These are phyloP conservation scores for Calonectria honghensis DNA, from an alignment of 2,329 filamentous ascomycete species.

Conservation along the genomic window DNA sequence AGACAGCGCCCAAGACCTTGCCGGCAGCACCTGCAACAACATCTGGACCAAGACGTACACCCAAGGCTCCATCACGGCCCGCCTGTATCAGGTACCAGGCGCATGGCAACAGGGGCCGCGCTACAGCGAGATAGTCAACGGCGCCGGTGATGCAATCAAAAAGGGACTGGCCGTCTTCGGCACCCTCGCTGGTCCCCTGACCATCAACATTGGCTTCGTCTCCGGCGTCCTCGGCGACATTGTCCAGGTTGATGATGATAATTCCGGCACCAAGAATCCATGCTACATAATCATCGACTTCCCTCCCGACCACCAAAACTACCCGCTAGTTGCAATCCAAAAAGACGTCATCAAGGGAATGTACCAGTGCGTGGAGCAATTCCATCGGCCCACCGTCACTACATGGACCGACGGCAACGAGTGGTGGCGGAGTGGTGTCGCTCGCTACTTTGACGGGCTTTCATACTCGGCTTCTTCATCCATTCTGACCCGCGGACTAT, in stretches of 20 bases:
- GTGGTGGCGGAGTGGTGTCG: slow-evolving; percentile 38
- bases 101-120: slow-evolving; percentile 31
- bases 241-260: slow-evolving; percentile 42
- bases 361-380: slow-evolving; percentile 43
- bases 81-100: slow-evolving; percentile 42
- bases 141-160: slow-evolving; percentile 38
- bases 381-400: slow-evolving; percentile 33
- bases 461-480: background rate
- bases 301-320: slow-evolving; percentile 21
- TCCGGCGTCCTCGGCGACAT: slow-evolving; percentile 39
- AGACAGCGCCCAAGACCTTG: slow-evolving; percentile 37
- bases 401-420: slow-evolving; percentile 40
- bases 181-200: slow-evolving; percentile 32
- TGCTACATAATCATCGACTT: slow-evolving; percentile 41
- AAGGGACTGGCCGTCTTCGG: slow-evolving; percentile 35
- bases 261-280: slow-evolving; percentile 33
- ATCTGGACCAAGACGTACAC: slow-evolving; percentile 27
- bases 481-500: background rate
- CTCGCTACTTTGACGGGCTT: slow-evolving; percentile 40
- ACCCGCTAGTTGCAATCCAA: slow-evolving; percentile 36
- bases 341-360: slow-evolving; percentile 41
- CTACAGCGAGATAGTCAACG: slow-evolving; percentile 42
- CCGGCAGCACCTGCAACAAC: slow-evolving; percentile 33
- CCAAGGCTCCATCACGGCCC: slow-evolving; percentile 34
- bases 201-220: slow-evolving; percentile 41